Conservation (phyloP, 2,329 filamentous ascomycete species). For the Cercospora sp. region DNA sequence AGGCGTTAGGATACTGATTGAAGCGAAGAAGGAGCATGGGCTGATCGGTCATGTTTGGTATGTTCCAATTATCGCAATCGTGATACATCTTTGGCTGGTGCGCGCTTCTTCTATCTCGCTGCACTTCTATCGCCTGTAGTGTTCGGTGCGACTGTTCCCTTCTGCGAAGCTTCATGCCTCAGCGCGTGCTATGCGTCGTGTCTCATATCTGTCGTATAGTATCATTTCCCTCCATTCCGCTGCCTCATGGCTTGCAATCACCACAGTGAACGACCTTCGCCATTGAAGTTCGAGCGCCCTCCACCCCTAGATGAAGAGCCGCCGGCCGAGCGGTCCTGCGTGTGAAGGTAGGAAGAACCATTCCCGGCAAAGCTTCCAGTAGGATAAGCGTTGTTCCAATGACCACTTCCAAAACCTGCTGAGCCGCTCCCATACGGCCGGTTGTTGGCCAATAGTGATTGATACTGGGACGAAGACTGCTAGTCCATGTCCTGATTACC, state of each 20-base stretch:
- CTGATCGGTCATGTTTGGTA: not conserved
- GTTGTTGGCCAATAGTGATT: not conserved
- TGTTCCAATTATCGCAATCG: not conserved
- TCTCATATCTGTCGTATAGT: constrained; percentile 4
- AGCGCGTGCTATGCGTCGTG: not conserved
- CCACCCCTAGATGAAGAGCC: not conserved
- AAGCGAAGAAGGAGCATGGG: not conserved
- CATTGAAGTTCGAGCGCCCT: not conserved
- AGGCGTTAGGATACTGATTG: not conserved
- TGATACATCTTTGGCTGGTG: not conserved
- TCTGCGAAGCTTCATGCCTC: not conserved
- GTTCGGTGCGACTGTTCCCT: not conserved
- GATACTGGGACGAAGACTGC: not conserved
- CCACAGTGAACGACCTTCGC: not conserved
- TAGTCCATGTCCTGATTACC: constrained; percentile 23
- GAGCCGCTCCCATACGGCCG: not conserved
- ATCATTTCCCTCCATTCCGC: not conserved
- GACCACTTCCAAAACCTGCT: not conserved
- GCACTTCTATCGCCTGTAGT: not conserved
- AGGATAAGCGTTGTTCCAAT: not conserved
- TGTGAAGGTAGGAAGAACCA: not conserved
- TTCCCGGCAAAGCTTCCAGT: not conserved
- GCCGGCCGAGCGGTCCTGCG: not conserved
- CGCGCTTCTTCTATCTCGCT: not conserved
- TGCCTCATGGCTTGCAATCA: not conserved